Evolutionary conservation across 2,329 filamentous ascomycete species (phyloP), one percentile per base, ranked within the genome.

Genomic region (Epichloe coenophiala): DNA sequence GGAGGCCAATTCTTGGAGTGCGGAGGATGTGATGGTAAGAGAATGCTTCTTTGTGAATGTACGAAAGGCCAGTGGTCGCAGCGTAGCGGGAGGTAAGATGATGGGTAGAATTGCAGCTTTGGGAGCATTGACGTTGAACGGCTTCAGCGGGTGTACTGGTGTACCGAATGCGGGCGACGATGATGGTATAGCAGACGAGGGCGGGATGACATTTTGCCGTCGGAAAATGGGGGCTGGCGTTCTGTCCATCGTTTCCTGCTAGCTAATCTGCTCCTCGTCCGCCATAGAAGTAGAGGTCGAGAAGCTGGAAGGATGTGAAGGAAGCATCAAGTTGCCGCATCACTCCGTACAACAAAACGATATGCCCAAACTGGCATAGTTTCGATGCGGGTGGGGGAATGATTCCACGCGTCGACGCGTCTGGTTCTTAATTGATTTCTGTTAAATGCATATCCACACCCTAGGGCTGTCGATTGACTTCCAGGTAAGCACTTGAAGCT

Each of bases 21-120:
- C 88, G 0, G 89, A 81, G 0, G 91, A 93, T 7, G 87, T 90
- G 49, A 98, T 79, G 0, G 90, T 97, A 51, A 98, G 74, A 59
- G 91, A 94, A 69, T 98, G 88, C 63, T 97, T 98, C 68, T 96
- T 96, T 2, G 93, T 98, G 58, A 98, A 95, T 0, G 88, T 94
- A 45, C 93, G 82, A 63, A 98, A 97, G 8, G 93, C 94, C 19
- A 97, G 75, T 2, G 93, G 91, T 55, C 94, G 78, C 40, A 98
- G 72, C 0, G 87, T 94, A 9, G 88, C 81, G 0, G 90, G 86
- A 3, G 91, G 90, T 4, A 98, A 81, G 37, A 95, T 75, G 51
- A 98, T 93, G 4, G 93, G 89, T 1, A 98, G 75, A 45, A 97
- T 86, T 6, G 81, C 74, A 11, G 81, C 75, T 57, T 78, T 75